Evolutionary conservation across 2,329 filamentous ascomycete species (phyloP).

Genomic region (Colletotrichum filicis): DNA sequence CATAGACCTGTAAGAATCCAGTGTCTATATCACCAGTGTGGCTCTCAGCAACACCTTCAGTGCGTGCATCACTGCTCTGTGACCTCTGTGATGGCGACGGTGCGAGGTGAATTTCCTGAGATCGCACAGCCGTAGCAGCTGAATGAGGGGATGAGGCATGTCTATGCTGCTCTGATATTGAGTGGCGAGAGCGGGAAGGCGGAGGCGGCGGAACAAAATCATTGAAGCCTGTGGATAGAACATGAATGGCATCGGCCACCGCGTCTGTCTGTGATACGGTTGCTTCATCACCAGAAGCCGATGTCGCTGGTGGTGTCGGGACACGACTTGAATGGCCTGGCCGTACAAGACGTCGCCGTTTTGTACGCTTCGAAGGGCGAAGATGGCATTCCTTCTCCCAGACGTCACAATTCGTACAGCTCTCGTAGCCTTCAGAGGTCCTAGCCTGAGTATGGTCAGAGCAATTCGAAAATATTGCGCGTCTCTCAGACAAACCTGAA

Average conservation of each 20-base stretch:
- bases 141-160: not conserved
- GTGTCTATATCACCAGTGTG: conserved; percentile 47
- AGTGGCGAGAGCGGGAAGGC: not conserved
- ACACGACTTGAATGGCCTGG: not conserved
- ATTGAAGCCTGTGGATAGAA: not conserved
- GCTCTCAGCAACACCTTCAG: conserved; percentile 37
- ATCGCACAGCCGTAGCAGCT: not conserved
- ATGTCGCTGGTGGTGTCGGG: conserved; percentile 5
- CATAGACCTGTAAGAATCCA: conserved; percentile 48
- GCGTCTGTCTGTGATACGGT: not conserved
- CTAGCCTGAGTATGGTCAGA: conserved; percentile 27
- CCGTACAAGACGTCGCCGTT: conserved; percentile 29
- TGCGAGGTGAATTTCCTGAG: not conserved
- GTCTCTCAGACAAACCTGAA: conserved; percentile 39
- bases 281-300: not conserved
- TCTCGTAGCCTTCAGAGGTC: conserved; percentile 37
- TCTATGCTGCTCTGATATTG: not conserved
- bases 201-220: not conserved
- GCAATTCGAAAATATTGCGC: not conserved
- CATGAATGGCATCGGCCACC: not conserved
- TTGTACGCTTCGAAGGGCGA: conserved; percentile 43
- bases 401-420: conserved; percentile 43
- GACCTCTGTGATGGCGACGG: conserved; percentile 24
- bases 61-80: conserved; percentile 26
- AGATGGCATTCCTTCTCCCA: conserved; percentile 42